Base-by-base conservation (phyloP, 2,329 filamentous ascomycete species). In the Hortaea sp. region DNA sequence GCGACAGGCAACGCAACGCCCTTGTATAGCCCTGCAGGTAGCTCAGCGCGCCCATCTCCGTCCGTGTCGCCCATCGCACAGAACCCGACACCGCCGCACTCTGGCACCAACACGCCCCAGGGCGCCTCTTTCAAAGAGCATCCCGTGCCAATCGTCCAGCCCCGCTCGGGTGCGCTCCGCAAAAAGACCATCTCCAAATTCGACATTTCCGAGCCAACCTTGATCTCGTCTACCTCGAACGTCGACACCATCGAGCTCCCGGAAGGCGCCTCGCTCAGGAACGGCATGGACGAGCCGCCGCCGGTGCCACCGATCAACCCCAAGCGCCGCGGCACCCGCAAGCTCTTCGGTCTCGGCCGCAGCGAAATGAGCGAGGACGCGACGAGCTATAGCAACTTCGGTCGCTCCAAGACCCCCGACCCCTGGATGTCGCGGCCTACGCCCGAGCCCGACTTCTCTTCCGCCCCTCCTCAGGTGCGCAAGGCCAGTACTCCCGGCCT, bases 221-320 rank as follows among this genome's bases (percentile, higher is more conserved):
- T 77, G 49, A 56, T 75, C 28, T 74, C 71, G 1, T 69, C 69
- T 7, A 81, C 78, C 4, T 78, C 75, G 2, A 75, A 76, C 39
- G 71, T 80, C 29, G 76, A 79, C 40, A 74, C 75, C 0, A 68
- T 81, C 32, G 75, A 74, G 32, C 67, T 82, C 7, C 77, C 77
- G 10, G 58, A 70, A n/a, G 74, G 74, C 29, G 73, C 75, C 1
- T 74, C 71, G 5, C 64, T 78, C 32, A 72, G 66, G 61, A 78
- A 76, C 47, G 75, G 74, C 41, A 69, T 68, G 53, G 61, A 64
- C n/a, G 55, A 57, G 7, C 42, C 54, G 3, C 75, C 76, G 7
- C 75, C 77, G 1, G 62, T 81, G 5, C 77, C 77, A 29, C 72
- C 76, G 0, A 76, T 79, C 70, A 80, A 81, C 56, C 77, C 78